Base-by-base conservation (phyloP, 2,329 filamentous ascomycete species). In the Diaporthe amygdali region DNA sequence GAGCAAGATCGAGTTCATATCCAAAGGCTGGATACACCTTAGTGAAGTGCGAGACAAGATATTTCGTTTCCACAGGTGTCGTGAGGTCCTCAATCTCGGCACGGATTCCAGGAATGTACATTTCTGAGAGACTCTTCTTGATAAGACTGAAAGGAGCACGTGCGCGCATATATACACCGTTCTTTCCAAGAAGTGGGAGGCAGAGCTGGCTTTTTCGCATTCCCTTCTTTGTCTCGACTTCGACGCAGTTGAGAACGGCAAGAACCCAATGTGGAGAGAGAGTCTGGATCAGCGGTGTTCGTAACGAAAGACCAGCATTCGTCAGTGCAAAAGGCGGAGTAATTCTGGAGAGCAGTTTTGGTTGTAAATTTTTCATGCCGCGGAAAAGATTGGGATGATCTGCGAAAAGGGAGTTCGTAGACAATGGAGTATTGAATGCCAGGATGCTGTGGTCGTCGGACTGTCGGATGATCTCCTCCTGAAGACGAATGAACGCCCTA, bases 141-240 rank as follows among this genome's bases (percentile, higher is more conserved):
- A 76, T 70, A 3, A 76, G 70, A 20, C 70, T 56, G n/a, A 76
- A 44, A 9, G 75, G 75, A 14, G 63, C 51, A 15, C 69, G 73
- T 1, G 71, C 74, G 3, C 75, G 66, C 75, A 75, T 75, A 39
- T 72, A 76, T 2, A 66, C 51, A 14, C 71, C 72, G 22, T 76
- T 70, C 37, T 72, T 74, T 7, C 75, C 74, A 30, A 74, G 68
- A 1, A 87, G 85, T 0, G 86, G 79, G 3, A 87, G 77, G 7
- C 84, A 82, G 63, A 87, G 82, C 25, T 86, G 77, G 49, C 85
- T 84, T 1, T 84, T 84, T 14, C 82, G 79, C 83, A 86, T 85
- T 77, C 85, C 79, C 75, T 85, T 78, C 51, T 81, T 76, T 7
- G 81, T 76, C 32, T 81, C 81, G 32, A 82, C 78, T 68, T 84